Percentiles rank a stretch among this genome's conserved stretches.
Conservation (phyloP, 108 stramenopile genomes). For the Epipyxis sp. region DNA sequence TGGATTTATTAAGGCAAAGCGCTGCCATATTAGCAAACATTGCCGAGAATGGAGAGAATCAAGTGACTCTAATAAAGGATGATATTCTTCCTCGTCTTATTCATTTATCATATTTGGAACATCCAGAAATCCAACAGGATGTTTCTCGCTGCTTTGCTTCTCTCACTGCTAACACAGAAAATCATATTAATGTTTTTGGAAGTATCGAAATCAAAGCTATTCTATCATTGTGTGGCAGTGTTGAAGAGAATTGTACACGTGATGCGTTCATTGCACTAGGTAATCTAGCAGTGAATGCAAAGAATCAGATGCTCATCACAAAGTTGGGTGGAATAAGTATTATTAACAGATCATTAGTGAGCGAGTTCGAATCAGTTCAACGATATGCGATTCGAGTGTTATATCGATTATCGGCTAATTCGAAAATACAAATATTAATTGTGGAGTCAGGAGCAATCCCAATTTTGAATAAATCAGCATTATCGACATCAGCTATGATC, state of each 20-base stretch:
- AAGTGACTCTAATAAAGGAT: slow-evolving; percentile 49
- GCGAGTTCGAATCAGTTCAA: slow-evolving; percentile 27
- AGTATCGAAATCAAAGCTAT: slow-evolving; percentile 50
- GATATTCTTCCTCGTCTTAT: slow-evolving; percentile 49
- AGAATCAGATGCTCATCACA: slow-evolving; percentile 52
- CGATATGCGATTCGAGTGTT: slow-evolving; percentile 47
- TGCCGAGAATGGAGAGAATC: slow-evolving; percentile 52
- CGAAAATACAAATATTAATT: slow-evolving; percentile 54
- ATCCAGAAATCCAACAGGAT: slow-evolving; percentile 51
- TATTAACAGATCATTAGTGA: slow-evolving; percentile 41
- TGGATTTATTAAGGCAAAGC: slow-evolving; percentile 48
- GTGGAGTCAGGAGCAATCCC: slow-evolving; percentile 44
- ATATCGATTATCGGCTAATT: slow-evolving; percentile 54
- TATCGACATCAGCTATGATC: neutral
- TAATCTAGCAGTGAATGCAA: slow-evolving; percentile 55
- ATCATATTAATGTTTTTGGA: slow-evolving; percentile 60
- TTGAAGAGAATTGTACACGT: slow-evolving; percentile 55
- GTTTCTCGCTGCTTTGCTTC: slow-evolving; percentile 49
- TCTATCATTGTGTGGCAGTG: slow-evolving; percentile 40
- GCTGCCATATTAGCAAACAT: slow-evolving; percentile 54
- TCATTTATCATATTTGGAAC: slow-evolving; percentile 36
- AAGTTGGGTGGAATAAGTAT: slow-evolving; percentile 49
- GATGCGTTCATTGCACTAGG: slow-evolving; percentile 62
- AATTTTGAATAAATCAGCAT: slow-evolving; percentile 37
- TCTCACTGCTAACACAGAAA: slow-evolving; percentile 58